Evolutionary conservation across 106 monocot species (phyloP).

Genomic region (Alisma plantagoaquatica): DNA sequence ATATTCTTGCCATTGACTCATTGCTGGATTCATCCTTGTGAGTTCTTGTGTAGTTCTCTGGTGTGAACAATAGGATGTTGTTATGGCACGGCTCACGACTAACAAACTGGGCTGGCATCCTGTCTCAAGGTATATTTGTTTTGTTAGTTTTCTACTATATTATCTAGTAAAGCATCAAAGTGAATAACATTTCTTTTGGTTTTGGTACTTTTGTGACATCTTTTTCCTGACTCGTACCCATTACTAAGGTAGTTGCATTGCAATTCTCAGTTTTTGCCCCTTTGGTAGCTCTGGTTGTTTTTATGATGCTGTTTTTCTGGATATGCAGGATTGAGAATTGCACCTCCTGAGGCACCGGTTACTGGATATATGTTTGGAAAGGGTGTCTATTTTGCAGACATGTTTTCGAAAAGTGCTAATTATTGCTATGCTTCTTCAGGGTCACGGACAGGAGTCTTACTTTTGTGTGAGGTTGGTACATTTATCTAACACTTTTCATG

Average conservation of each 20-base stretch:
- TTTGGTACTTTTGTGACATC: no score
- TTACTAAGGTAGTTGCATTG: no score
- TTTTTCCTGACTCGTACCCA: no score
- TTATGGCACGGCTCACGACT: slow-evolving; percentile 98
- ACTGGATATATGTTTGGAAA: slow-evolving; percentile 98
- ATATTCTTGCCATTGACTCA: not conserved
- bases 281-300: not conserved
- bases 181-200: no score
- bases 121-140: slow-evolving; percentile 68
- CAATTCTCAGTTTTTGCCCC: not conserved
- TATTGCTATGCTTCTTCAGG: slow-evolving; percentile 61
- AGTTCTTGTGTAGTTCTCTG: slow-evolving; percentile 52
- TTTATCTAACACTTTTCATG: no score
- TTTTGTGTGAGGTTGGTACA: slow-evolving; percentile 66
- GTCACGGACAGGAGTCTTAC: slow-evolving; percentile 52
- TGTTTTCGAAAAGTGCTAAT: slow-evolving; percentile 99
- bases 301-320: no score
- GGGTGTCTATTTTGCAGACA: slow-evolving; percentile 96
- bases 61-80: slow-evolving; percentile 79
- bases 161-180: no score
- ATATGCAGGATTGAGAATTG: slow-evolving; percentile 72
- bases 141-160: no score
- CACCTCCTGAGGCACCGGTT: slow-evolving; percentile 89
- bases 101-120: slow-evolving; percentile 91
- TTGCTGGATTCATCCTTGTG: not conserved